Evolutionary conservation across 257 asterid genomes (phyloP).

Genomic region (Solanum boliviense): DNA sequence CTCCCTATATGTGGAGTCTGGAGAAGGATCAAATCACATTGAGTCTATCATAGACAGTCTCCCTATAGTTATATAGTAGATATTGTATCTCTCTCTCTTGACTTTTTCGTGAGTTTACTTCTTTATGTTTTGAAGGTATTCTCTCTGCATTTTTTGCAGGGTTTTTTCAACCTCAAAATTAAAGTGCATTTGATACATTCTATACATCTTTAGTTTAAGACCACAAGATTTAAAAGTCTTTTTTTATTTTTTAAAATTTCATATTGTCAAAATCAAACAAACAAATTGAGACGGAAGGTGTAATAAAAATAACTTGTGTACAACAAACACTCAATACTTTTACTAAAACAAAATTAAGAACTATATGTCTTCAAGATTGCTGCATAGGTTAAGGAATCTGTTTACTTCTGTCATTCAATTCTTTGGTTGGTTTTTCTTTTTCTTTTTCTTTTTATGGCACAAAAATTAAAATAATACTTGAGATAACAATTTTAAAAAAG

Average conservation of each 20-base stretch:
- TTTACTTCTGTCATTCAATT: not conserved
- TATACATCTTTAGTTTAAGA: not conserved
- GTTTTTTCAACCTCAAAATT: not conserved
- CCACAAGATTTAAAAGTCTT: accelerated
- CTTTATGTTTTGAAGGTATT: not conserved
- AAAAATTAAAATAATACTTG: not conserved
- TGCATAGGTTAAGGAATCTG: not conserved
- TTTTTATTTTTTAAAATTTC: too few relatives aligned
- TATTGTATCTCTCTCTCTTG: not conserved
- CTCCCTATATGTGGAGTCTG: not conserved
- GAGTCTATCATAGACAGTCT: not conserved
- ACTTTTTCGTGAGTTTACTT: not conserved
- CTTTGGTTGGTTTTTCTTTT: not conserved
- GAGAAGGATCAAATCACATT: not conserved
- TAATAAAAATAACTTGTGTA: not conserved
- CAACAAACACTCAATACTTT: not conserved
- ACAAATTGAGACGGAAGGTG: not conserved
- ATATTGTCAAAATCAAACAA: not conserved
- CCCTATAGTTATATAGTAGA: not conserved
- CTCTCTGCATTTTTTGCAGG: not conserved
- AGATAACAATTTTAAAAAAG: not conserved
- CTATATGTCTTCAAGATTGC: not conserved
- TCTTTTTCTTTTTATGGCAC: not conserved
- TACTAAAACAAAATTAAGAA: not conserved
- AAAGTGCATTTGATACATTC: not conserved